These are phyloP conservation scores for Aegilops bicornis DNA, from an alignment of 176 grass and related monocot genomes.

Conservation along the genomic window DNA sequence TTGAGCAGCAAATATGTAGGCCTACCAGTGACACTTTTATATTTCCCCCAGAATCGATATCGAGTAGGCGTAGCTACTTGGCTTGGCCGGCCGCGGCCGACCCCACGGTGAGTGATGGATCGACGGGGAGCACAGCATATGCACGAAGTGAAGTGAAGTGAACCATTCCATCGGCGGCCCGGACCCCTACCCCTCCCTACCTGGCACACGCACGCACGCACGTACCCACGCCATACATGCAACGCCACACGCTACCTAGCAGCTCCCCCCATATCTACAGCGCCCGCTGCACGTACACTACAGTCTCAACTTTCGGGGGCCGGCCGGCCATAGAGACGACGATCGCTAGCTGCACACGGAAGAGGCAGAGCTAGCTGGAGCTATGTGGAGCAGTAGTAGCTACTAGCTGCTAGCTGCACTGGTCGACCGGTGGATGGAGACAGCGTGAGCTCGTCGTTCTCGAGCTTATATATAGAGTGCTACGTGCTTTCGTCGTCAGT, in stretches of 20 bases:
- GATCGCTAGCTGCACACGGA: background rate
- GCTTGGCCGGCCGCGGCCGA: background rate
- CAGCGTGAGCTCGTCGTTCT: background rate
- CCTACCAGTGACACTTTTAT: background rate
- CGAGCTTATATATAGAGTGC: background rate
- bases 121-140: background rate
- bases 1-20: background rate
- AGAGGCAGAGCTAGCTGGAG: background rate
- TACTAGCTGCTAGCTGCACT: background rate
- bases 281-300: background rate
- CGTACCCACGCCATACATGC: background rate
- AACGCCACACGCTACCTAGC: background rate
- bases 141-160: conserved; percentile 2
- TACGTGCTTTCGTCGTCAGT: background rate
- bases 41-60: background rate
- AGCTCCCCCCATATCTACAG: background rate
- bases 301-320: background rate
- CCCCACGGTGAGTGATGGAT: background rate
- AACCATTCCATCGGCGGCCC: conserved; percentile 17
- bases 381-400: background rate
- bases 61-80: background rate
- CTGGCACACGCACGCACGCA: background rate
- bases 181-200: background rate
- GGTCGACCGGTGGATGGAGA: background rate
- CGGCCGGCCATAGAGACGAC: background rate